phyloP scores from a whole-genome alignment of 116 monocot genomes.

The Zostera marina region DNA sequence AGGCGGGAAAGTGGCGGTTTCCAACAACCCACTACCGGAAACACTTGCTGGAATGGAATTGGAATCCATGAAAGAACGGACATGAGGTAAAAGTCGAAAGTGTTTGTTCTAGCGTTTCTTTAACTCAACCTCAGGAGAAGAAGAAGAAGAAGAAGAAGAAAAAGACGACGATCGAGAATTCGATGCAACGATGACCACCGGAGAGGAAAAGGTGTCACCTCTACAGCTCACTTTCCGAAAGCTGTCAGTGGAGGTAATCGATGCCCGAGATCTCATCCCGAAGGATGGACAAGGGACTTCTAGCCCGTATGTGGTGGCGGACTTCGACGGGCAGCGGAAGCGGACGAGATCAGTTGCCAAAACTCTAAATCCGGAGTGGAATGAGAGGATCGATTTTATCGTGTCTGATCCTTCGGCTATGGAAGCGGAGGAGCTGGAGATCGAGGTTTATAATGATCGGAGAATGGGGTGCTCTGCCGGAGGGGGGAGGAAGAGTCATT shows the following conservation, averaged over 20 bases:
- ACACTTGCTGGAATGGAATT: neutral
- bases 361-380: constrained; percentile 73
- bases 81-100: neutral
- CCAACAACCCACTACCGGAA: neutral
- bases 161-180: neutral
- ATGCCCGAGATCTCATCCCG: constrained; percentile 80
- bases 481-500: constrained; percentile 52
- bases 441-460: constrained; percentile 72
- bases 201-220: neutral
- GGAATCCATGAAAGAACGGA: constrained; percentile 4
- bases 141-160: neutral
- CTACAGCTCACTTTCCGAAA: constrained; percentile 14
- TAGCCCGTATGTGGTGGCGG: constrained; percentile 74
- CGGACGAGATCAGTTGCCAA: constrained; percentile 53
- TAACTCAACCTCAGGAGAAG: neutral
- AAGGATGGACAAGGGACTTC: constrained; percentile 88
- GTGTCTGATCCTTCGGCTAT: constrained; percentile 49
- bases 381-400: constrained; percentile 64
- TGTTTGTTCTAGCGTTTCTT: neutral
- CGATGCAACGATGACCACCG: neutral
- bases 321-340: constrained; percentile 82
- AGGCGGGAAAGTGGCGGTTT: neutral
- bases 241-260: constrained; percentile 76
- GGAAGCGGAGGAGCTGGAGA: constrained; percentile 61
- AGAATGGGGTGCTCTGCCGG: constrained; percentile 14